Evolutionary conservation across 306 rosid genomes (phyloP), one percentile per base, ranked within the genome.

Genomic region (Prunus campanulata): DNA sequence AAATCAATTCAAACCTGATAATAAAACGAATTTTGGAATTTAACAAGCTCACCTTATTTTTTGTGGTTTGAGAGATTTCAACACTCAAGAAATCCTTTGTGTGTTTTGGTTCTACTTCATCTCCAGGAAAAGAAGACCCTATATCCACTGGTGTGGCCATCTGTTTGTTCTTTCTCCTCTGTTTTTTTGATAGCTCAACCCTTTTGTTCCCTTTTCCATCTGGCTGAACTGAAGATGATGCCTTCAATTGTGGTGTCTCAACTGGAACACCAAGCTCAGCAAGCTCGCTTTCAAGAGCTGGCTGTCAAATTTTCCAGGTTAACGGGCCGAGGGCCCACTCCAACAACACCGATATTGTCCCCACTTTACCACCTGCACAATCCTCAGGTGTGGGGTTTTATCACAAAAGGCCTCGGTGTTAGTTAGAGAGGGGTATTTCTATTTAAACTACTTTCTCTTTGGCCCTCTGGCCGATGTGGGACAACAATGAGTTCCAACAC

Each of bases 171-270:
- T 84, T 95, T 83, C 75, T 86, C 83, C 90, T 85, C 78, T 89
- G 96, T 70, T 92, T 95, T 68, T 77, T 95, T 0, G 82, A 83
- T 82, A 15, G 74, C 81, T 87, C 87, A 39, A 83, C 80, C 72
- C 86, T 90, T 71, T 86, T 94, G 78, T 78, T 82, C 49, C 91
- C 89, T 80, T 88, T 92, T 61, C 93, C 97, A 84, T 90, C 97
- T 27, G 82, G 74, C 22, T 50, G 62, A 39, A 29, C 51, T 51
- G 88, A 80, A 76, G 87, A 80, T 5, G 86, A 84, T 67, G 71
- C 91, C 51, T 82, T 88, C 78, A 16, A 84, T 72, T 14, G 70
- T 47, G 80, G 65, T 49, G 84, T 83, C 72, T 77, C 89, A 25
- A 86, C 84, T 54, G 90, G 90, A 83, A 82, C 70, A 77, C 98